Evolutionary conservation across 176 grass and related monocot genomes (phyloP), one percentile per base, ranked within the genome.

Genomic region (Typha latifolia): DNA sequence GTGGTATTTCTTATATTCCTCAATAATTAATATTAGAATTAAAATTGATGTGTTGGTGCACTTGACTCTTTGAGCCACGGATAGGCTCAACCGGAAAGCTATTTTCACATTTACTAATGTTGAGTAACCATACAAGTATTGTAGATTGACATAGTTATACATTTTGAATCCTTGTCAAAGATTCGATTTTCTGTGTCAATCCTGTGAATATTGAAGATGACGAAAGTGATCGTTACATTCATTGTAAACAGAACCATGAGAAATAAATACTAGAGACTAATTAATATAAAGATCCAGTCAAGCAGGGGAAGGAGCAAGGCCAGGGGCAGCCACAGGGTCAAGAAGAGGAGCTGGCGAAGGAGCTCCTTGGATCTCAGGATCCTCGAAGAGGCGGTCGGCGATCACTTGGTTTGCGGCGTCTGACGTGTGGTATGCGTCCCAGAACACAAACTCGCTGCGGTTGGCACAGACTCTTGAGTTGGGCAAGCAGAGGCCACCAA

Each of bases 371-470:
- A 68, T 48, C 66, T 81, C 86, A 6, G 79, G 66, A 64, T 68
- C 76, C 24, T 48, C 48, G 64, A 86, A 99, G 70, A 99, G 79
- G 66, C 32, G 62, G 23, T 76, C 71, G 18, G 94, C 89, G 72
- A 99, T 99, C 72, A 93, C 68, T 73, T 84, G 56, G 64, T 93
- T 99, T 15, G 94, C 94, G 15, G 94, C 86, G 47, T 99, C 94
- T 18, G 89, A 84, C 62, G 94, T 92, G 86, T 90, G 94, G 65
- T 93, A 99, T 0, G 89, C 94, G 49, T 99, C 94, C 94, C 94
- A 99, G 80, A 99, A 93, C 64, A 99, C 89, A 57, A 80, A 99
- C 26, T 80, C 86, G 32, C 47, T 77, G 72, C 94, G 89, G 73
- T 99, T 72, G 51, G 32, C 27, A 63, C 94, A 99, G 51, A 99